phyloP scores from a whole-genome alignment of 176 grass and related monocot genomes.

The Oryza australiensis region DNA sequence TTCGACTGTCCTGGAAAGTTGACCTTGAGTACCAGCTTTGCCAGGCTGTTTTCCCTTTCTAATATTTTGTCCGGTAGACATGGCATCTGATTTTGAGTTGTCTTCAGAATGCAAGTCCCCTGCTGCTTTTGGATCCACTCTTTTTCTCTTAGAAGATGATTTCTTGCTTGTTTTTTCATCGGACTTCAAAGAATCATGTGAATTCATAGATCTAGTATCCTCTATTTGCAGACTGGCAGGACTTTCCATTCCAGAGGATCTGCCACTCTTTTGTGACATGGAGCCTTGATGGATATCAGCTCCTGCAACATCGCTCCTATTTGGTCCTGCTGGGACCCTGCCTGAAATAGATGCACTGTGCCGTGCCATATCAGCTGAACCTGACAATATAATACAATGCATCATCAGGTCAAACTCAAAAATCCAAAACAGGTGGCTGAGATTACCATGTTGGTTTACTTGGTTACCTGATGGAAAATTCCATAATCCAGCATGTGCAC shows the following conservation, averaged over 20 bases:
- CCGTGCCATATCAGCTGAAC: conserved; percentile 55
- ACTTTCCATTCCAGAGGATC: conserved; percentile 70
- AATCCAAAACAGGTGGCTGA: conserved; percentile 26
- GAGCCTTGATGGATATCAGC: conserved; percentile 70
- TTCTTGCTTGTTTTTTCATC: conserved; percentile 87
- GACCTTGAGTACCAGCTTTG: conserved; percentile 57
- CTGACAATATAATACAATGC: conserved; percentile 39
- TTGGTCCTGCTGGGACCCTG: conserved; percentile 41
- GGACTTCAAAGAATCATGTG: conserved; percentile 84
- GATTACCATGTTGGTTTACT: conserved; percentile 25
- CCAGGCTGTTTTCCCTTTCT: conserved; percentile 71
- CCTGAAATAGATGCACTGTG: conserved; percentile 43
- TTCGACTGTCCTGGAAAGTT: conserved; percentile 49
- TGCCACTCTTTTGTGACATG: conserved; percentile 68
- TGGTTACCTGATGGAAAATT: conserved; percentile 70
- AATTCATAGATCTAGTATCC: conserved; percentile 89
- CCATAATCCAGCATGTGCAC: conserved; percentile 56
- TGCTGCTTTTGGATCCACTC: conserved; percentile 64
- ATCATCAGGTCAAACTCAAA: conserved; percentile 31
- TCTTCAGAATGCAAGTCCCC: conserved; percentile 63
- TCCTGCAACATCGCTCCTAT: conserved; percentile 51
- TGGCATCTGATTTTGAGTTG: conserved; percentile 73
- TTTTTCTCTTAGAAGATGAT: conserved; percentile 80
- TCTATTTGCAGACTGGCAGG: conserved; percentile 79
- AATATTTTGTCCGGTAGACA: conserved; percentile 55